These are phyloP conservation scores for Ramaria sp. DNA, from an alignment of 768 basidiomycete species.

Conservation along the genomic window DNA sequence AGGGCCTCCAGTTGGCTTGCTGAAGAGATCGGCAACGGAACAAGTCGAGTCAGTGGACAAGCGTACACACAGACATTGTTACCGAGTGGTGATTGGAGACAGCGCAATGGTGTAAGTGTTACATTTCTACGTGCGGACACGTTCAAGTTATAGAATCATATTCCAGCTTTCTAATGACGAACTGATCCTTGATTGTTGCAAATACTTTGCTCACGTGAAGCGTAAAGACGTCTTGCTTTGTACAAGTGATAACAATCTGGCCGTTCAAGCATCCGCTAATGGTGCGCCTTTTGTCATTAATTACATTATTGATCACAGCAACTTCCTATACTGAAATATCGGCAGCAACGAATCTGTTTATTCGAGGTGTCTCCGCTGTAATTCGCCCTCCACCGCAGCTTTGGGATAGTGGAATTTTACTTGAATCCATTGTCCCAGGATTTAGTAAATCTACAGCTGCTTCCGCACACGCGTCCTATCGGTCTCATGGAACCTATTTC, in stretches of 20 bases:
- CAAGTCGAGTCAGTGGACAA: constrained; percentile 42
- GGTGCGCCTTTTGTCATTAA: constrained; percentile 23
- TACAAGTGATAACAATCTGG: constrained; percentile 61
- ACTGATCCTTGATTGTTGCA: constrained; percentile 67
- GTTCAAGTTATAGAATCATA: constrained; percentile 7
- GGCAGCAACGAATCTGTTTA: constrained; percentile 1
- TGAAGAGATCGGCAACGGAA: constrained; percentile 46
- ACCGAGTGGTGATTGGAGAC: constrained; percentile 49
- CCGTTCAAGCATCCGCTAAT: constrained; percentile 37
- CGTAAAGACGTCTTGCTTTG: constrained; percentile 46
- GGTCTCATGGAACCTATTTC: neutral
- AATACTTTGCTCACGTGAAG: constrained; percentile 37
- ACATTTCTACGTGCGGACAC: neutral
- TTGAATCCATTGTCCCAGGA: neutral
- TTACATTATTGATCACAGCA: neutral
- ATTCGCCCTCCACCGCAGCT: neutral
- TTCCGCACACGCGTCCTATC: neutral
- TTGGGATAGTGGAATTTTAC: neutral
- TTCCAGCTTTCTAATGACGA: constrained; percentile 46
- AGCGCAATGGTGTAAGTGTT: constrained; percentile 33
- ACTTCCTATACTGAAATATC: neutral
- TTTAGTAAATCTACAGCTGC: constrained; percentile 4
- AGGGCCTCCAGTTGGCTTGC: constrained; percentile 58
- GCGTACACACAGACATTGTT: constrained; percentile 51
- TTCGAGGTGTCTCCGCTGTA: neutral